These are phyloP conservation scores for Hortaea werneckii DNA, from an alignment of 2,329 filamentous ascomycete species.

Conservation along the genomic window DNA sequence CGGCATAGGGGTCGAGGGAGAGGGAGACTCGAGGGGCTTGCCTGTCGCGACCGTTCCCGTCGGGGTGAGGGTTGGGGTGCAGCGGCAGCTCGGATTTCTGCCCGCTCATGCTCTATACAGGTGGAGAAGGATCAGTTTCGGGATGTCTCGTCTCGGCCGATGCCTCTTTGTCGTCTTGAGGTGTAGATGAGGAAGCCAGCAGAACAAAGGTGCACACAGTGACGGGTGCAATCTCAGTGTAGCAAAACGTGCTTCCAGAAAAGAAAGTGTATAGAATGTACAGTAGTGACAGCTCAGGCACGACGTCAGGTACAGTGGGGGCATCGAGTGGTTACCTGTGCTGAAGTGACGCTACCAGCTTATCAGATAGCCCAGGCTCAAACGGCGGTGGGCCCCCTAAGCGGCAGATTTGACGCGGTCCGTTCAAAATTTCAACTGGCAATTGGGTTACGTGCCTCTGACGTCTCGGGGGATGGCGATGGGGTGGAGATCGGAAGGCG, in stretches of 20 bases:
- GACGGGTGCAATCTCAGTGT: no score
- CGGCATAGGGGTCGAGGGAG: slow-evolving; percentile 46
- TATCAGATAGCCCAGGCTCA: background rate
- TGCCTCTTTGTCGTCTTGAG: background rate
- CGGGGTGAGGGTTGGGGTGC: slow-evolving; percentile 6
- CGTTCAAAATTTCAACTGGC: background rate
- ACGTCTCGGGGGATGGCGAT: background rate
- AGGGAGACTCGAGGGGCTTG: slow-evolving; percentile 9
- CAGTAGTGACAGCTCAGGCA: background rate
- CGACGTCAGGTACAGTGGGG: background rate
- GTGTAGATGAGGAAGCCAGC: no score
- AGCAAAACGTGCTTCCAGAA: no score
- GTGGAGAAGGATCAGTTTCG: background rate
- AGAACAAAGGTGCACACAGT: no score
- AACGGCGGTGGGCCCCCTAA: background rate
- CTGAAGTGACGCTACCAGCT: background rate
- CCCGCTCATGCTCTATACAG: slow-evolving; percentile 23
- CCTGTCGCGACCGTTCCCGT: slow-evolving; percentile 1
- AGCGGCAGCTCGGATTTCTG: slow-evolving; percentile 22
- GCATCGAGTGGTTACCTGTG: background rate
- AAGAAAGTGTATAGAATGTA: background rate
- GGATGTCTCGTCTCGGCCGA: background rate
- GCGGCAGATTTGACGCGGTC: background rate
- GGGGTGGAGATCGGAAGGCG: background rate
- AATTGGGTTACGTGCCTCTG: background rate